Percentiles rank a stretch among this genome's conserved stretches.
Conservation (phyloP, 1,284 basidiomycete genomes). For the Pseudomicrostroma phylloplanum region DNA sequence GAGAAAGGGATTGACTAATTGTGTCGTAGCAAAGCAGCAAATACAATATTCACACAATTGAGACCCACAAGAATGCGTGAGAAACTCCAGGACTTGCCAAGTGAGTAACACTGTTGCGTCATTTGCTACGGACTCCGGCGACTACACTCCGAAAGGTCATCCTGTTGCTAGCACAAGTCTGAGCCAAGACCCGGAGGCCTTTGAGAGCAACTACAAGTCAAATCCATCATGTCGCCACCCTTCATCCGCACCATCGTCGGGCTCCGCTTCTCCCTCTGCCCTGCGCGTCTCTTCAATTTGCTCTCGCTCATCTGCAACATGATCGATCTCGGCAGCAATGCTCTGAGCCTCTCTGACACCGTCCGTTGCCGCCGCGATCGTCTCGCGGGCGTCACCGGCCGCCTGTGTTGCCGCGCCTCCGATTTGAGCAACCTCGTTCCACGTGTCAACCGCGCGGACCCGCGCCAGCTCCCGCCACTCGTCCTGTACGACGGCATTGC, state of each 20-base stretch:
- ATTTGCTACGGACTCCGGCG: too few relatives aligned
- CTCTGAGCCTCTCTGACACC: neutral
- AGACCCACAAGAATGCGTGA: too few relatives aligned
- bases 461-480: constrained; percentile 3
- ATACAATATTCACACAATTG: too few relatives aligned
- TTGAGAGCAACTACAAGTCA: neutral
- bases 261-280: neutral
- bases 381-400: neutral
- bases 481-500: constrained; percentile 9
- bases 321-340: neutral
- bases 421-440: neutral
- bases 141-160: too few relatives aligned
- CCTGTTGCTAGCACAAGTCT: too few relatives aligned
- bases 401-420: too few relatives aligned
- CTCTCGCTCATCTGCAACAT: neutral
- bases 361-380: neutral
- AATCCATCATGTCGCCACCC: neutral
- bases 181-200: too few relatives aligned
- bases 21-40: too few relatives aligned
- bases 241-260: neutral
- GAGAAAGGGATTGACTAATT: too few relatives aligned
- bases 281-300: neutral
- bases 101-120: too few relatives aligned
- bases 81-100: too few relatives aligned
- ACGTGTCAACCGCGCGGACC: neutral